Percentiles rank a stretch among this genome's conserved stretches.
Evolutionary conservation across 2,329 filamentous ascomycete species (phyloP).

Genomic region (Sclerotinia glacialis): DNA sequence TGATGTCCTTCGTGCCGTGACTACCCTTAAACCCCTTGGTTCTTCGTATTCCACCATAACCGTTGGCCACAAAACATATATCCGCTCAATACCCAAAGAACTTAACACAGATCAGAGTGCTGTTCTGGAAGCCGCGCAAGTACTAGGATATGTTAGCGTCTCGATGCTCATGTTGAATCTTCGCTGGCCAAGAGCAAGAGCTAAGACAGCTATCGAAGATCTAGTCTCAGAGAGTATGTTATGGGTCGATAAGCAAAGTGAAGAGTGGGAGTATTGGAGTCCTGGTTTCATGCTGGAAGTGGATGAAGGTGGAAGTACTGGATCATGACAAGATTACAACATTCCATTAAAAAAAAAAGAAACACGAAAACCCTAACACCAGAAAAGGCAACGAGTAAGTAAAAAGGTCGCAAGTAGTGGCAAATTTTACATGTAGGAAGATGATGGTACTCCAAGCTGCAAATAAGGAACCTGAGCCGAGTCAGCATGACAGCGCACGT

Average conservation of each 20-base stretch:
- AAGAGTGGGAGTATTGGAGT: conserved; percentile 93
- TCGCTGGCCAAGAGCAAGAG: conserved; percentile 77
- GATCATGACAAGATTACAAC: conserved; percentile 19
- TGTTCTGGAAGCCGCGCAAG: conserved; percentile 85
- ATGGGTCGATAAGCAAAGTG: conserved; percentile 85
- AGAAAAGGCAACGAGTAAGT: neutral
- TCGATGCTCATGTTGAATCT: conserved; percentile 87
- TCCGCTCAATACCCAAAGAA: conserved; percentile 90
- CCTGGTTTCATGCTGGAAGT: conserved; percentile 63
- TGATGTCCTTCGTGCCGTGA: conserved; percentile 85
- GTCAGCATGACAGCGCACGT: neutral
- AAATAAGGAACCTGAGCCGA: neutral
- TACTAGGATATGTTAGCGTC: conserved; percentile 85
- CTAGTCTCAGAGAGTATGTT: conserved; percentile 84
- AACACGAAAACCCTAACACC: neutral
- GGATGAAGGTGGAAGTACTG: conserved; percentile 26
- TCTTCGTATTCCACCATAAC: conserved; percentile 82
- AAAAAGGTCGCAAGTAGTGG: neutral
- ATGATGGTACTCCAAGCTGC: neutral
- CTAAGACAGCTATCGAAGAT: conserved; percentile 88
- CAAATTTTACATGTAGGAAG: neutral
- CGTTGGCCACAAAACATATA: conserved; percentile 82
- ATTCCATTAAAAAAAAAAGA: neutral
- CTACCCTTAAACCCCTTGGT: conserved; percentile 80
- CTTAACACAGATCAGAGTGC: conserved; percentile 91